Evolutionary conservation across 768 basidiomycete species (phyloP).

Genomic region (Tulasnella calospora): DNA sequence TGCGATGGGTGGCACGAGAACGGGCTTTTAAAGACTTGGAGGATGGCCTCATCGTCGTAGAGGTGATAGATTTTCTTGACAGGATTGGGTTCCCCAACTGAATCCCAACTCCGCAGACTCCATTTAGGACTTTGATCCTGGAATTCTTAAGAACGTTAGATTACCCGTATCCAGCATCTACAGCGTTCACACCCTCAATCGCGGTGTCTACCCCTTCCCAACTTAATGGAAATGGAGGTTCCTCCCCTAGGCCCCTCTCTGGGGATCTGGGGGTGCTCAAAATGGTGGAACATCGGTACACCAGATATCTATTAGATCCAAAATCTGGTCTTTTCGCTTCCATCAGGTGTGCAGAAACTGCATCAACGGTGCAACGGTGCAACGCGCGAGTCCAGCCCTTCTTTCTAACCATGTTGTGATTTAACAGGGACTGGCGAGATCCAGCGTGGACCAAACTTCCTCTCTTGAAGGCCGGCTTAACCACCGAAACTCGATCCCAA

Average conservation of each 20-base stretch:
- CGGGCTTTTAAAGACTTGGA: slow-evolving; percentile 64
- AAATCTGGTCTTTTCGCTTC: slow-evolving; percentile 75
- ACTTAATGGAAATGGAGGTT: slow-evolving; percentile 4
- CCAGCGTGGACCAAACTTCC: slow-evolving; percentile 59
- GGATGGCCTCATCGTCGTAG: slow-evolving; percentile 78
- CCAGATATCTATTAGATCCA: slow-evolving; percentile 82
- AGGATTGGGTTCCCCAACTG: not conserved
- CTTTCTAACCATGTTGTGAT: not conserved
- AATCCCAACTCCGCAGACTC: slow-evolving; percentile 50
- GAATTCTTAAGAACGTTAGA: slow-evolving; percentile 61
- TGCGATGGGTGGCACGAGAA: slow-evolving; percentile 77
- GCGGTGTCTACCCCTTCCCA: slow-evolving; percentile 31
- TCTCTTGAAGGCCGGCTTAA: slow-evolving; percentile 62
- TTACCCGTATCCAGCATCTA: slow-evolving; percentile 74
- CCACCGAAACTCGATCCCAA: slow-evolving; percentile 52
- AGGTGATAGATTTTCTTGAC: slow-evolving; percentile 54
- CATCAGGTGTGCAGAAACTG: slow-evolving; percentile 55
- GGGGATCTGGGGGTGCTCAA: slow-evolving; percentile 49
- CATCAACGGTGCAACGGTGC: slow-evolving; percentile 17
- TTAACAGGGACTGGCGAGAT: slow-evolving; percentile 83
- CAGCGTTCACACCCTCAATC: slow-evolving; percentile 59
- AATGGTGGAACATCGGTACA: slow-evolving; percentile 87
- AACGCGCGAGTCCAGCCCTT: not conserved
- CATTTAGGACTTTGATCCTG: slow-evolving; percentile 74
- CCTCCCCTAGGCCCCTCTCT: not conserved